Base-by-base conservation (phyloP, 1,139 yeast species). In the Pneumocystis jirovecii region DNA sequence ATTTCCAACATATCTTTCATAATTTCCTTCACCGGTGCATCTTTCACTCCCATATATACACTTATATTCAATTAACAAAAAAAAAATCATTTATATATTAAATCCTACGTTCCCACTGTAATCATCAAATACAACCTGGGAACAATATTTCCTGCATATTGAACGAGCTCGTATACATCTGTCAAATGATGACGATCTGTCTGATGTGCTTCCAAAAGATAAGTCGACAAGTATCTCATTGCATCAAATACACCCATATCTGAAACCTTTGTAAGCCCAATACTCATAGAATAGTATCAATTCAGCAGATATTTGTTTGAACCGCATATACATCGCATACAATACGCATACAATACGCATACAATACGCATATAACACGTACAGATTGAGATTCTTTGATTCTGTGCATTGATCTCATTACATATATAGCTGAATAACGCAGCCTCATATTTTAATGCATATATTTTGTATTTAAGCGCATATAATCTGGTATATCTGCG, bases 1-100 rank as follows among this genome's bases (percentile, higher is more conserved):
- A 93, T 93, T 75, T 95, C 98, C 74, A 93, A 86, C 96, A 95
- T 86, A 74, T 93, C 98, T 74, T 87, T 89, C 85, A 93, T 83
- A 66, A 95, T 86, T 70, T 91, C 97, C 73, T 84, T 83, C 37
- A 83, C 81, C 0, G 97, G 96, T 0, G 96, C 86, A 66, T 85
- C 90, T 3, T 85, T 82, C 7, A 86, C 80, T 5, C 86, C 78
- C 72, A 70, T 69, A 65, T 70, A 70, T 31, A 70, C 72, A 25
- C 68, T 64, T 7, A 10, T 25, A 21, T 25, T 5, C 17, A 40
- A 34, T 40, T n/a, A 25, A 61, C 19, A 31, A 31, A 31, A 31
- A 31, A 31, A 31, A 3, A 31, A 3, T 3, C 5, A 31, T 31
- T 31, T 31, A 42, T 2, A 60, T 21, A 40, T 12, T 8, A 59